These are phyloP conservation scores for Bretziella fagacearum DNA, from an alignment of 2,329 filamentous ascomycete species.

Conservation along the genomic window DNA sequence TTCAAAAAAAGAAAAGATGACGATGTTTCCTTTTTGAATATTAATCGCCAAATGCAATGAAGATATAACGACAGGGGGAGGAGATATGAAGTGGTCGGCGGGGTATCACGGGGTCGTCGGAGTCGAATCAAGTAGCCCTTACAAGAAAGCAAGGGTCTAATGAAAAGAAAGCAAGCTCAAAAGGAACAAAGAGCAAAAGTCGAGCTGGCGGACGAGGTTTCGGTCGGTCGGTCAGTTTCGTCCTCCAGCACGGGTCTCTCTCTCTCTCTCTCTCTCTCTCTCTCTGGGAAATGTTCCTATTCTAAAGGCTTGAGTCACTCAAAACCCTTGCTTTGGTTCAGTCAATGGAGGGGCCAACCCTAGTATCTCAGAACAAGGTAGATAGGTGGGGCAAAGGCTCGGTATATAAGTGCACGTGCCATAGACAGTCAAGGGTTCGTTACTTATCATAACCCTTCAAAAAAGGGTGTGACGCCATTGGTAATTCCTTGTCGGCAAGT, in stretches of 20 bases:
- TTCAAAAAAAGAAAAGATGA: constrained; percentile 3
- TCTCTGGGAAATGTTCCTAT: background rate
- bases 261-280: background rate
- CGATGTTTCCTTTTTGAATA: background rate
- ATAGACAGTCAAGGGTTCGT: background rate
- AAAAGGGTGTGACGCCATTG: background rate
- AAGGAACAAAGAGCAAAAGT: background rate
- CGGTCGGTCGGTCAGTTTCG: background rate
- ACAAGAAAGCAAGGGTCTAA: background rate
- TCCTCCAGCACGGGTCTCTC: background rate
- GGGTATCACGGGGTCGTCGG: background rate
- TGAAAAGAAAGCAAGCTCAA: background rate
- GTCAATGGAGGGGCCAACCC: background rate
- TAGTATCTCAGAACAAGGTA: background rate
- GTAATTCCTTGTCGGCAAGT: background rate
- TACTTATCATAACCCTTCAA: background rate
- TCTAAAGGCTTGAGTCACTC: constrained; percentile 5
- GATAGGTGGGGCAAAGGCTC: background rate
- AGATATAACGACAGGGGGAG: background rate
- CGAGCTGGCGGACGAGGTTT: background rate
- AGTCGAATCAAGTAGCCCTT: background rate
- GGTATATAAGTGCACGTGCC: background rate
- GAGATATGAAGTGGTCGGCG: background rate
- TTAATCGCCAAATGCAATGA: background rate
- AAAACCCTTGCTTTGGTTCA: constrained; percentile 7